These are phyloP conservation scores for Fusarium tricinctum DNA, from an alignment of 2,329 filamentous ascomycete species.

Conservation along the genomic window DNA sequence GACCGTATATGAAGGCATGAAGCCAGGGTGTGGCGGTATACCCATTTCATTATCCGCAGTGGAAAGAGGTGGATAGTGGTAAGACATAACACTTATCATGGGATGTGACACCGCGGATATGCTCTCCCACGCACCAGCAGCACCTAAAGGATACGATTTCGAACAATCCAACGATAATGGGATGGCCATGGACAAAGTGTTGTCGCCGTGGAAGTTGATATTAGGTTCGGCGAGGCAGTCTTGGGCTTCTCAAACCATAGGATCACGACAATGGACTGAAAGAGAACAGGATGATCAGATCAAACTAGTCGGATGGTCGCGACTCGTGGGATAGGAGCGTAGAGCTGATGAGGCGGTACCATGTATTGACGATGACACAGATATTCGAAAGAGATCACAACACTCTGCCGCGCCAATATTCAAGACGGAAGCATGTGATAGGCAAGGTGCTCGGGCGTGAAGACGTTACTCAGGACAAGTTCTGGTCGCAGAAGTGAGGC, in stretches of 20 bases:
- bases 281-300: conserved; percentile 18
- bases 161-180: conserved; percentile 27
- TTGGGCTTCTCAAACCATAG: conserved; percentile 9
- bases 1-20: conserved; percentile 50
- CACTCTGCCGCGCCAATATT: conserved; percentile 32
- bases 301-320: conserved; percentile 13
- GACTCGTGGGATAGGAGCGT: conserved; percentile 13
- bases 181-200: conserved; percentile 41
- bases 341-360: conserved; percentile 11
- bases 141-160: conserved; percentile 26
- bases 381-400: conserved; percentile 26
- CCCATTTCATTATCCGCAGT: conserved; percentile 59
- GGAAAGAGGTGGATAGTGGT: conserved; percentile 63
- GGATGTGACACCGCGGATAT: conserved; percentile 22
- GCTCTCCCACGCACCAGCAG: conserved; percentile 26
- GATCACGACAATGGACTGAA: conserved; percentile 5
- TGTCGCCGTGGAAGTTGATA: conserved; percentile 6
- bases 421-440: conserved; percentile 32
- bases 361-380: conserved; percentile 26
- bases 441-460: conserved; percentile 23
- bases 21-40: conserved; percentile 57
- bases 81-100: conserved; percentile 58
- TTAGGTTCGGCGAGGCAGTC: conserved; percentile 5
- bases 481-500: conserved; percentile 20
- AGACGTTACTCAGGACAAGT: conserved; percentile 4